Base-by-base conservation (phyloP, 805 yeast species). In the Danielia oregonensis region DNA sequence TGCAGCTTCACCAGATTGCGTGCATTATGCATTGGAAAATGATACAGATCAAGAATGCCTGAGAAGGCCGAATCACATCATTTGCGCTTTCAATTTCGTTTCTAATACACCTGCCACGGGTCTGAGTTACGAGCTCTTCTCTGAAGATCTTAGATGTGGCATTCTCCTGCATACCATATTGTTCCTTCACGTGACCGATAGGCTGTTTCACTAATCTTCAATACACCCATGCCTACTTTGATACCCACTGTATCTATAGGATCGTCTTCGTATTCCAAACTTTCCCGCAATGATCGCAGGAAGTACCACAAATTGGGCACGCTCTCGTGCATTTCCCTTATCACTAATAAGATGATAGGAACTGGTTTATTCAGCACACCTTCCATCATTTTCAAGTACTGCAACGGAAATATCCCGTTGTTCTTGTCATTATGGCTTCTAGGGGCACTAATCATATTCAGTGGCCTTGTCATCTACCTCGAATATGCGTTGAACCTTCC, bases 351-450 rank as follows among this genome's bases (percentile, higher is more conserved):
- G 47, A 80, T 80, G 76, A 72, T 82, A 33, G 89, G 89, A 26
- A 79, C 87, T 3, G 89, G 88, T 17, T 78, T 82, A 24, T 82
- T 81, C 56, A 68, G 80, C 26, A 76, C 84, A 4, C 82, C 86
- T 1, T 74, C 85, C 4, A 69, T 81, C 17, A 78, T 82, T 24
- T 79, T 72, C 85, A 17, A 76, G 29, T 65, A 63, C 40, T 52
- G 63, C 39, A 44, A 54, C 32, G 70, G 71, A 9, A 63, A 61
- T 34, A 59, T 62, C n/a, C 57, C 61, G 4, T 39, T 65, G 9
- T 64, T 58, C 36, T 49, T 65, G 17, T 24, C 32, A 6, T 39
- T 65, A 17, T 65, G 66, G 58, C 39, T 58, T 3, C 28, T 63
- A 1, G 71, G 70, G 1, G 68, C 69, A 17, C 27, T 61, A 17